Evolutionary conservation across 768 basidiomycete genomes (phyloP), one percentile per base, ranked within the genome.

Genomic region (Myochromella boudieri): DNA sequence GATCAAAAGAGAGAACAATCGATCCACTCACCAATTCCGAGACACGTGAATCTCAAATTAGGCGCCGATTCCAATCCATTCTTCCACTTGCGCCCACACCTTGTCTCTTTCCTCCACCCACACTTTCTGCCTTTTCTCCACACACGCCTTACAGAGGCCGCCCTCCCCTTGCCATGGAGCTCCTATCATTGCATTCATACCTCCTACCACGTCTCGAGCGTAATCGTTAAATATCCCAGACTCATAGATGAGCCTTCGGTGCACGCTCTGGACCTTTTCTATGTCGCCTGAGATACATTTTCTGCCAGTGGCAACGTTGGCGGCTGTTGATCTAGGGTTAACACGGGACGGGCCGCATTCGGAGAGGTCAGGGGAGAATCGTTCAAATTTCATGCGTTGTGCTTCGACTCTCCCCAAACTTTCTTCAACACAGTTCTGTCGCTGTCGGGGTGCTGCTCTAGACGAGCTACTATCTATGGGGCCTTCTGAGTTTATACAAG

Each of bases 21-120:
- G n/a, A n/a, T n/a, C n/a, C n/a, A n/a, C n/a, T n/a, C n/a, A n/a
- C n/a, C n/a, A n/a, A n/a, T n/a, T n/a, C n/a, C n/a, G n/a, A n/a
- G n/a, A n/a, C n/a, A n/a, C n/a, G n/a, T n/a, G n/a, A n/a, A n/a
- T n/a, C n/a, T n/a, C n/a, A n/a, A n/a, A n/a, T n/a, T n/a, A n/a
- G n/a, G n/a, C n/a, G n/a, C n/a, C n/a, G n/a, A n/a, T n/a, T 33
- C 32, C 22, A 42, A 56, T 49, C 54, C 51, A 53, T 12, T 15
- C 33, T 17, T 46, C 48, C 36, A 56, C 34, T 10, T 53, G 48
- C 18, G 17, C 37, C 54, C 54, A 56, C 3, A 49, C 36, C 20
- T 44, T 49, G 42, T 43, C 44, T 39, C 37, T 49, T 6, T 45
- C 48, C 18, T 21, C 26, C 28, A 15, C 28, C 54, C 51, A 55